These are phyloP conservation scores for Diaporthe vexans DNA, from an alignment of 2,329 filamentous ascomycete genomes.

Conservation along the genomic window DNA sequence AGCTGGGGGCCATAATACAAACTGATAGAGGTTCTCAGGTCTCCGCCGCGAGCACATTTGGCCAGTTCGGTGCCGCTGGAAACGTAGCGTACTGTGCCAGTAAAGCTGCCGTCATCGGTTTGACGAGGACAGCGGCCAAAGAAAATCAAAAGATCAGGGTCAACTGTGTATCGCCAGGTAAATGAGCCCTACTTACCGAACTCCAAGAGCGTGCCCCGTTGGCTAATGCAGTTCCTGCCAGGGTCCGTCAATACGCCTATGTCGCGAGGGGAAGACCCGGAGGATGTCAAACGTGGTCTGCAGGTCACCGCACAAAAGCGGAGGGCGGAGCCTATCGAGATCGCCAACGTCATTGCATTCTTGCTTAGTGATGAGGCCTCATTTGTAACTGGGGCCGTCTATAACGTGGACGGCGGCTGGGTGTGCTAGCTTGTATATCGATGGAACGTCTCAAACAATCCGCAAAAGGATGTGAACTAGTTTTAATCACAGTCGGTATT, in stretches of 20 bases:
- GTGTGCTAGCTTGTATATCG: neutral
- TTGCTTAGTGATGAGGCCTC: constrained; percentile 57
- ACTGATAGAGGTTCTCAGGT: neutral
- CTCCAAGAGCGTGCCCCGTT: no score
- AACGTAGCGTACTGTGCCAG: constrained; percentile 8
- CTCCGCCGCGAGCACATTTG: constrained; percentile 17
- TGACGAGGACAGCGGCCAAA: constrained; percentile 13
- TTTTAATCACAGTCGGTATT: neutral
- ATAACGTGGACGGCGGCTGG: constrained; percentile 87
- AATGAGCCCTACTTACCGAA: neutral
- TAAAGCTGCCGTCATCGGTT: constrained; percentile 9
- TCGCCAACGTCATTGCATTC: constrained; percentile 48
- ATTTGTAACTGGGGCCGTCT: constrained; percentile 78
- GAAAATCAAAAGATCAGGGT: constrained; percentile 24
- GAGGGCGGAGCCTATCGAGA: constrained; percentile 5
- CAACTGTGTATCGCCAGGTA: constrained; percentile 12
- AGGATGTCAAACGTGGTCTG: constrained; percentile 3
- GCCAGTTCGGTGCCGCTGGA: constrained; percentile 7
- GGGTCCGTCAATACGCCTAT: constrained; percentile 7
- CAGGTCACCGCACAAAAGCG: constrained; percentile 16
- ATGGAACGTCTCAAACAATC: neutral
- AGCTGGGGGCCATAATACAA: neutral
- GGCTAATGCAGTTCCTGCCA: neutral
- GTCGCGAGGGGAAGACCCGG: constrained; percentile 7
- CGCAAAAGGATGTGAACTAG: neutral